A percentile compares a stretch with the other conserved stretches of the same genome.
phyloP scores from a whole-genome alignment of 306 rosid genomes.

The Cucumis cinereus region DNA sequence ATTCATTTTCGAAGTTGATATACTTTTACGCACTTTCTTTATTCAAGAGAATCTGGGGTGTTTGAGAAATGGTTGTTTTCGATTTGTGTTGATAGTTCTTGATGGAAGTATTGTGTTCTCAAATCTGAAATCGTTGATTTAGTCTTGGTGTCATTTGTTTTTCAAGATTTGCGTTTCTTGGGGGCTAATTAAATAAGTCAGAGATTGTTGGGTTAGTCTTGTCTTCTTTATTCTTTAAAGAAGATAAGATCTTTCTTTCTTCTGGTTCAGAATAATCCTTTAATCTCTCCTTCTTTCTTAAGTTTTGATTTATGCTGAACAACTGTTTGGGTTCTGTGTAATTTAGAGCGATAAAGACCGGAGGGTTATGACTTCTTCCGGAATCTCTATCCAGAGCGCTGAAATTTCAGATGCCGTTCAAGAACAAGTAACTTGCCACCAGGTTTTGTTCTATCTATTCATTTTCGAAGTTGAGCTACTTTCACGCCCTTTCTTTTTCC shows the following conservation, averaged over 20 bases:
- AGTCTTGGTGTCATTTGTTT: neutral
- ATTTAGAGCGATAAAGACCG: neutral
- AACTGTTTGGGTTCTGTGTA: neutral
- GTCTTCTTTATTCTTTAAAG: too few species aligned
- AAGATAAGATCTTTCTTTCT: neutral
- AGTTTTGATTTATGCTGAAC: neutral
- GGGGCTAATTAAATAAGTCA: too few species aligned
- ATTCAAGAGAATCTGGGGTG: neutral
- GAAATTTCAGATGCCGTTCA: slow-evolving; percentile 10
- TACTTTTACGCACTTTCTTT: neutral
- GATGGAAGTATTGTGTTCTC: neutral
- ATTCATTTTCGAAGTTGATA: neutral
- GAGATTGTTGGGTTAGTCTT: neutral
- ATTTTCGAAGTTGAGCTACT: neutral
- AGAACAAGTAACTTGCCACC: slow-evolving; percentile 9
- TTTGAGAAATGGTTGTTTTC: neutral
- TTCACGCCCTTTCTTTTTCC: neutral
- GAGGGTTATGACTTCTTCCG: slow-evolving; percentile 26
- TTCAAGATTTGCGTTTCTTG: neutral
- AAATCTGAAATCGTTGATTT: neutral
- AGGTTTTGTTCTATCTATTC: slow-evolving; percentile 15
- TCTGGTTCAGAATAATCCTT: slow-evolving; percentile 21
- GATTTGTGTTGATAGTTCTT: neutral
- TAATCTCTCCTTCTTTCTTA: slow-evolving; percentile 5
- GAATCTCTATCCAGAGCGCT: slow-evolving; percentile 12